These are phyloP conservation scores for Neurospora tetraspora DNA, from an alignment of 495 filamentous ascomycete genomes.

Conservation along the genomic window DNA sequence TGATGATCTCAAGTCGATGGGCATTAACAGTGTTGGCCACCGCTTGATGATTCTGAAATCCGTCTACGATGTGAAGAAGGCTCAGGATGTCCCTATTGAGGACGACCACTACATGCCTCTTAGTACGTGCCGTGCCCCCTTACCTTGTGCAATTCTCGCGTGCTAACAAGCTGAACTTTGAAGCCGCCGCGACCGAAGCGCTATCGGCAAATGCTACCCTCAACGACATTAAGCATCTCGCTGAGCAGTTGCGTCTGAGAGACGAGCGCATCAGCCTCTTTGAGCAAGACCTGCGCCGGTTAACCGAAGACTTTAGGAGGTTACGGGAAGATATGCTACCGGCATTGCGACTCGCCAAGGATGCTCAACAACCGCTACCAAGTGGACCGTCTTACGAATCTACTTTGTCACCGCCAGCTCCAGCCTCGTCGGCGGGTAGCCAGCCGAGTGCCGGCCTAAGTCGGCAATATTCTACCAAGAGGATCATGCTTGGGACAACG, in stretches of 20 bases:
- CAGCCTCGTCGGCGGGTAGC: slow-evolving; percentile 37
- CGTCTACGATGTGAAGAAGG: slow-evolving; percentile 90
- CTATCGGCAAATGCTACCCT: slow-evolving; percentile 79
- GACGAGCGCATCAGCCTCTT: slow-evolving; percentile 76
- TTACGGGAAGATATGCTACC: slow-evolving; percentile 86
- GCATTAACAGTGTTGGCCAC: slow-evolving; percentile 84
- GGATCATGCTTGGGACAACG: slow-evolving; percentile 70
- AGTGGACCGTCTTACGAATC: slow-evolving; percentile 32
- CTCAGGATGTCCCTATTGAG: slow-evolving; percentile 82
- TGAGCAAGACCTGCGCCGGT: slow-evolving; percentile 67
- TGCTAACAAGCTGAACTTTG: slow-evolving; percentile 12
- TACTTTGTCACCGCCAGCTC: slow-evolving; percentile 41
- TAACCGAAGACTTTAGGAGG: slow-evolving; percentile 75
- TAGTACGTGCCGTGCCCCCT: slow-evolving; percentile 47
- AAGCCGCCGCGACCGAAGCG: slow-evolving; percentile 81
- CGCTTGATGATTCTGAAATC: slow-evolving; percentile 88
- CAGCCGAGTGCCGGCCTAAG: slow-evolving; percentile 47
- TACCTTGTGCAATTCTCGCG: neutral
- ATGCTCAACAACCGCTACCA: slow-evolving; percentile 80
- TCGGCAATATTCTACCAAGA: slow-evolving; percentile 83
- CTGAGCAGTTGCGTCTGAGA: slow-evolving; percentile 73
- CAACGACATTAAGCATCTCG: slow-evolving; percentile 81
- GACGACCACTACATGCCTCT: slow-evolving; percentile 88
- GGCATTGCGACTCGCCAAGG: slow-evolving; percentile 79
- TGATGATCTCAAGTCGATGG: slow-evolving; percentile 91